phyloP scores from a whole-genome alignment of 2,329 filamentous ascomycete species.

The Teratosphaeria zuluensis region DNA sequence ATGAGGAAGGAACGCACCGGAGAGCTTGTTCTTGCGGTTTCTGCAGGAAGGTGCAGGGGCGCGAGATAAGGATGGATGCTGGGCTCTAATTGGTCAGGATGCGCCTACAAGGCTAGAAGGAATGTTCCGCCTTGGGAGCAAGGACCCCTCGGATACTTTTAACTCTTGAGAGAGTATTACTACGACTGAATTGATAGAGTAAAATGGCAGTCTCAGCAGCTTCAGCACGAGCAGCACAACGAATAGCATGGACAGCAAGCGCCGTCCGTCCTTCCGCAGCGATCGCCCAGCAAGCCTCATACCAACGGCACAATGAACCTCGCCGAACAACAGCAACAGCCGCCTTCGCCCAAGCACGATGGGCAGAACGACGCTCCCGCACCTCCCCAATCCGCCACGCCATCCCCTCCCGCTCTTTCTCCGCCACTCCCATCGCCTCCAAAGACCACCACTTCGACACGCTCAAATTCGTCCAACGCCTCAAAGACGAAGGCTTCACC shows the following conservation, averaged over 20 bases:
- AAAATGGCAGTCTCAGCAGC: not conserved
- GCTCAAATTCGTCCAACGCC: conserved; percentile 85
- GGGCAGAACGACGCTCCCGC: conserved; percentile 1
- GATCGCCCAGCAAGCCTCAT: not conserved
- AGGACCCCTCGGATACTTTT: too few relatives aligned
- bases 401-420: conserved; percentile 42
- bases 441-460: conserved; percentile 97
- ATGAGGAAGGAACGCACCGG: not conserved
- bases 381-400: not conserved
- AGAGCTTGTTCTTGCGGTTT: not conserved
- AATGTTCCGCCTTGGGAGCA: too few relatives aligned
- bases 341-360: conserved; percentile 5
- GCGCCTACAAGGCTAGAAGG: not conserved
- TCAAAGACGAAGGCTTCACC: conserved; percentile 86
- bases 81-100: not conserved
- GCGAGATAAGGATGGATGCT: not conserved
- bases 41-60: not conserved
- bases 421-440: conserved; percentile 50
- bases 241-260: conserved; percentile 4
- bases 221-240: not conserved
- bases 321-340: conserved; percentile 4
- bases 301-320: not conserved
- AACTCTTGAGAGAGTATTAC: too few relatives aligned
- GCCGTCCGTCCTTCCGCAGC: conserved; percentile 1
- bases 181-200: not conserved